These are phyloP conservation scores for Dujonia santamariae DNA, from an alignment of 1,139 yeast species.

Conservation along the genomic window DNA sequence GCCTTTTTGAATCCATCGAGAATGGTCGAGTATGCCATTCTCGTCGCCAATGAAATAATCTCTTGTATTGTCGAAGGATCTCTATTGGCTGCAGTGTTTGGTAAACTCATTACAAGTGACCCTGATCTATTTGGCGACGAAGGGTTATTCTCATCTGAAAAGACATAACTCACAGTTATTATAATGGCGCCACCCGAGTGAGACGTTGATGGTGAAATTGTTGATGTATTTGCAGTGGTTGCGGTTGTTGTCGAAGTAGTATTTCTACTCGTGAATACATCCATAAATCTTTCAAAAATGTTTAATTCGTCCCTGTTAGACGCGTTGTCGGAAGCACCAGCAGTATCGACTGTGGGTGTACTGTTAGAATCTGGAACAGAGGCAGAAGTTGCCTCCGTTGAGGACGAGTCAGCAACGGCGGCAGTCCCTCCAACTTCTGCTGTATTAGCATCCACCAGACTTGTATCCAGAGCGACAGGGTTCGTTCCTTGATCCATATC, in stretches of 20 bases:
- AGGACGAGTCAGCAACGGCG: slow-evolving; percentile 7
- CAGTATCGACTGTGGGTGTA: neutral
- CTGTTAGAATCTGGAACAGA: slow-evolving; percentile 1
- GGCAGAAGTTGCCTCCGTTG: slow-evolving; percentile 3
- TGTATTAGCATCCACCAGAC: neutral
- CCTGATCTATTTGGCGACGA: slow-evolving; percentile 47
- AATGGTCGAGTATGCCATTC: slow-evolving; percentile 63
- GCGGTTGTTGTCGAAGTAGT: slow-evolving; percentile 2
- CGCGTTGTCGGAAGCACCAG: neutral
- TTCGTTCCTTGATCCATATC: too few relatives aligned
- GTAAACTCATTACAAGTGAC: slow-evolving; percentile 57
- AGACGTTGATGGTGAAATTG: neutral
- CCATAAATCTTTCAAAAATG: slow-evolving; percentile 10
- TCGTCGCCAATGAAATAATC: slow-evolving; percentile 64
- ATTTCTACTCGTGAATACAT: slow-evolving; percentile 6
- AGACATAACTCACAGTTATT: slow-evolving; percentile 45
- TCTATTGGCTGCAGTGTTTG: slow-evolving; percentile 57
- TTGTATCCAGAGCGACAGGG: neutral
- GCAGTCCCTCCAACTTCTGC: neutral
- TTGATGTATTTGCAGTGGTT: neutral
- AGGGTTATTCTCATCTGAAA: slow-evolving; percentile 42
- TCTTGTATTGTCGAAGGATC: slow-evolving; percentile 54
- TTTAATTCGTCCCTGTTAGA: slow-evolving; percentile 6
- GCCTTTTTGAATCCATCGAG: slow-evolving; percentile 40
- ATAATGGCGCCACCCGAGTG: slow-evolving; percentile 25